Base-by-base conservation (phyloP, 371 early-diverging fungal genomes). In the Coemansia sp. region DNA sequence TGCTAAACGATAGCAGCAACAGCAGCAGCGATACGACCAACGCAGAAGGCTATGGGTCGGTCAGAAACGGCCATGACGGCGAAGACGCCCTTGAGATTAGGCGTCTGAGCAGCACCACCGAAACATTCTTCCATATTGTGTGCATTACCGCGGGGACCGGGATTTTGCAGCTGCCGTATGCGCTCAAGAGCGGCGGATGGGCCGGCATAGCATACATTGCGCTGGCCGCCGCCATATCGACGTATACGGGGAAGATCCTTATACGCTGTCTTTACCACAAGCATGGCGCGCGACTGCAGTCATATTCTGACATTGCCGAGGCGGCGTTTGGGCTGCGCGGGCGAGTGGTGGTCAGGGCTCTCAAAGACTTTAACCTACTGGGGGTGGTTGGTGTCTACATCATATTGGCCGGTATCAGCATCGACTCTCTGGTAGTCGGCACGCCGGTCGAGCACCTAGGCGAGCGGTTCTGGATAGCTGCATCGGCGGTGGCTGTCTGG, bases 141-240 rank as follows among this genome's bases (percentile, higher is more conserved):
- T 89, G 92, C 80, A 89, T 92, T 4, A 84, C 91, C 14, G 91
- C 92, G 4, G 94, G 94, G 39, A 89, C 90, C 10, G 95, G 95
- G 31, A 86, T 92, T 10, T 80, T 94, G 6, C 91, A 92, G 57
- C 81, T 95, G 14, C 92, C 94, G 26, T 89, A 84, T 56, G 89
- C 93, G 26, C 78, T 95, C 16, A 83, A 77, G 20, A 85, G 89
- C 58, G 87, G 90, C 52, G 94, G 94, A 11, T 95, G 95, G 95
- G 69, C 88, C 14, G 89, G 89, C 56, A 57, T 91, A 2, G 38
- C 85, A 14, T 82, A 93, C 60, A 80, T 95, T n/a, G 76, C 86
- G 14, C 78, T 93, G 33, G 84, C 90, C 10, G 90, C 90, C 57
- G 61, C 80, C 14, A 88, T 92, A 70, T 86, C 91, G 34, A 76